Conservation (phyloP, 2,329 filamentous ascomycete genomes). For the Aspergillus ruber region DNA sequence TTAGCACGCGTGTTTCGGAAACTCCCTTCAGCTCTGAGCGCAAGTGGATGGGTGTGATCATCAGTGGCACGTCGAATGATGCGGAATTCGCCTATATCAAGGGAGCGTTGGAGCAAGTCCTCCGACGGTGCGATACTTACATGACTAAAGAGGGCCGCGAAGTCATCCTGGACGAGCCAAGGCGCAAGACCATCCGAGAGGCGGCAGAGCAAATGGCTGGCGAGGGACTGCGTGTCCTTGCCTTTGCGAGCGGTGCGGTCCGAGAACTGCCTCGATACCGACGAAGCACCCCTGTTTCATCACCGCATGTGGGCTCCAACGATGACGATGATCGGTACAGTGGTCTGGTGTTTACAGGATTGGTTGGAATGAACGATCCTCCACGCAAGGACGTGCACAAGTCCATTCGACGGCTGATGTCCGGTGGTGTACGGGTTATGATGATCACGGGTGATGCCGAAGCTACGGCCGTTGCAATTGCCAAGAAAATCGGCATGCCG, state of each 20-base stretch:
- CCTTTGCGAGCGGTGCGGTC: conserved; percentile 80
- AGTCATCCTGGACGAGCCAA: conserved; percentile 70
- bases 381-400: conserved; percentile 83
- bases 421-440: conserved; percentile 91
- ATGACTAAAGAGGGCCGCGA: conserved; percentile 80
- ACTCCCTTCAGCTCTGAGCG: conserved; percentile 94
- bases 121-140: conserved; percentile 85
- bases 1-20: conserved; percentile 75
- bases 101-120: conserved; percentile 79
- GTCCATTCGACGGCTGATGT: conserved; percentile 83
- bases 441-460: conserved; percentile 99
- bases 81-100: conserved; percentile 91
- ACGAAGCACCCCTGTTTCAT: conserved; percentile 38
- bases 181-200: conserved; percentile 65
- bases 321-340: conserved; percentile 69
- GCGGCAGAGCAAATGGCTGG: conserved; percentile 83
- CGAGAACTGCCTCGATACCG: conserved; percentile 38
- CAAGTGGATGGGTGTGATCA: conserved; percentile 98
- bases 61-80: conserved; percentile 52
- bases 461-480: conserved; percentile 89
- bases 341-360: conserved; percentile 78
- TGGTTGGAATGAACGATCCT: conserved; percentile 97
- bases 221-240: conserved; percentile 82
- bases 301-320: conserved; percentile 27
- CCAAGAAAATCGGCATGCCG: conserved; percentile 89